phyloP scores from a whole-genome alignment of 345 rosid genomes.

The Eucalyptus sideroxylon region DNA sequence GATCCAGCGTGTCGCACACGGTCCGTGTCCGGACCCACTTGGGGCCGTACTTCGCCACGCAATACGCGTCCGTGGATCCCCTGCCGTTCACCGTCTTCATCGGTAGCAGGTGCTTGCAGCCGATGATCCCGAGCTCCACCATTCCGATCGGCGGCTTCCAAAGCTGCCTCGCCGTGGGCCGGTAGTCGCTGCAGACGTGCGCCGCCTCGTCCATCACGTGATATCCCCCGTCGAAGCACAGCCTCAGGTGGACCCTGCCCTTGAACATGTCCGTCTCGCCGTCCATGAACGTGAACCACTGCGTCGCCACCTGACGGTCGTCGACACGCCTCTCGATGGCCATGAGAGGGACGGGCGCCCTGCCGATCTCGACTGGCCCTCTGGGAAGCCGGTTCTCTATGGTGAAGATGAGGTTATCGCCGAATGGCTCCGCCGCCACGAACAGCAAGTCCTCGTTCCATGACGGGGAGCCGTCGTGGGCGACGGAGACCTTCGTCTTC shows the following conservation, averaged over 20 bases:
- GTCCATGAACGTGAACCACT: constrained; percentile 59
- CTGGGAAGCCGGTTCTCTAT: constrained; percentile 53
- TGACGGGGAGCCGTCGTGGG: constrained; percentile 52
- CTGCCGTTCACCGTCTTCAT: constrained; percentile 57
- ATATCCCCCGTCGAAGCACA: constrained; percentile 90
- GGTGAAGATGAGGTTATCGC: constrained; percentile 34
- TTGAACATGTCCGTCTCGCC: constrained; percentile 27
- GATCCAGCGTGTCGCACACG: constrained; percentile 54
- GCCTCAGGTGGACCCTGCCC: constrained; percentile 64
- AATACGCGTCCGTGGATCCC: constrained; percentile 67
- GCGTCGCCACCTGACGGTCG: constrained; percentile 53
- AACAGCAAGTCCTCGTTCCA: constrained; percentile 87
- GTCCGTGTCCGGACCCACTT: constrained; percentile 95
- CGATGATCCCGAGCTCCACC: constrained; percentile 73
- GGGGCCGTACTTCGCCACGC: constrained; percentile 77
- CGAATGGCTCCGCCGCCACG: constrained; percentile 73
- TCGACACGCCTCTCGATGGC: constrained; percentile 79
- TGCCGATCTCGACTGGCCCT: constrained; percentile 38
- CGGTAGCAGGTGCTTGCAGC: constrained; percentile 68
- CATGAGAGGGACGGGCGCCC: constrained; percentile 25
- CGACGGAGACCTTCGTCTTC: constrained; percentile 45
- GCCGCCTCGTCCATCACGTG: constrained; percentile 96
- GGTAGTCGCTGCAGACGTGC: constrained; percentile 72
- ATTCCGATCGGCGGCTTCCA: constrained; percentile 84
- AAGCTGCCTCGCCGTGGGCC: constrained; percentile 83